Evolutionary conservation across 495 filamentous ascomycete species (phyloP).

Genomic region (Daldinia concentrica): DNA sequence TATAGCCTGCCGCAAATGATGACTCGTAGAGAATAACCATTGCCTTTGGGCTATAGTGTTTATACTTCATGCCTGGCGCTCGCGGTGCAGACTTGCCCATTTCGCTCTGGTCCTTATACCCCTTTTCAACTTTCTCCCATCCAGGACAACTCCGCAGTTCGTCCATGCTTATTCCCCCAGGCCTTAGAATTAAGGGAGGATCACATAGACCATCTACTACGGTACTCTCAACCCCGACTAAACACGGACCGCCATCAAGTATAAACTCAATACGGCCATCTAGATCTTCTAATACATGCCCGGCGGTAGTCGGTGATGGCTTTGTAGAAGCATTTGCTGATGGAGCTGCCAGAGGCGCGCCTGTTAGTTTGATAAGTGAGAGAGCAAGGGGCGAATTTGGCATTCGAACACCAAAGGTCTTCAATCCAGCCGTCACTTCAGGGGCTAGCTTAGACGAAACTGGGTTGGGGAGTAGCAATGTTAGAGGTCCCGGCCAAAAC

Average conservation of each 20-base stretch:
- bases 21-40: conserved; percentile 83
- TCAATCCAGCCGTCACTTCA: conserved; percentile 84
- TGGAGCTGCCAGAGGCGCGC: conserved; percentile 87
- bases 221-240: conserved; percentile 93
- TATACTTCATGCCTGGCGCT: conserved; percentile 98
- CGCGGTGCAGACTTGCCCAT: conserved; percentile 67
- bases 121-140: conserved; percentile 80
- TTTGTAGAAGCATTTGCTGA: conserved; percentile 94
- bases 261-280: conserved; percentile 86
- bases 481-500: conserved; percentile 97
- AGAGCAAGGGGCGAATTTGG: conserved; percentile 85
- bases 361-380: conserved; percentile 78
- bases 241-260: conserved; percentile 85
- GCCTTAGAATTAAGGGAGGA: conserved; percentile 84
- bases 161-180: conserved; percentile 91
- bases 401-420: conserved; percentile 91
- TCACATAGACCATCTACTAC: conserved; percentile 88
- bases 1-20: conserved; percentile 23
- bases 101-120: conserved; percentile 74
- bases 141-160: conserved; percentile 75
- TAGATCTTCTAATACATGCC: conserved; percentile 88
- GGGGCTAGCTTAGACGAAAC: conserved; percentile 73
- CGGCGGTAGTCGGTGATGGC: conserved; percentile 87
- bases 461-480: conserved; percentile 86
- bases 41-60: conserved; percentile 94